Evolutionary conservation across 2,329 filamentous ascomycete genomes (phyloP).

Genomic region (Lachnellula hyalina): DNA sequence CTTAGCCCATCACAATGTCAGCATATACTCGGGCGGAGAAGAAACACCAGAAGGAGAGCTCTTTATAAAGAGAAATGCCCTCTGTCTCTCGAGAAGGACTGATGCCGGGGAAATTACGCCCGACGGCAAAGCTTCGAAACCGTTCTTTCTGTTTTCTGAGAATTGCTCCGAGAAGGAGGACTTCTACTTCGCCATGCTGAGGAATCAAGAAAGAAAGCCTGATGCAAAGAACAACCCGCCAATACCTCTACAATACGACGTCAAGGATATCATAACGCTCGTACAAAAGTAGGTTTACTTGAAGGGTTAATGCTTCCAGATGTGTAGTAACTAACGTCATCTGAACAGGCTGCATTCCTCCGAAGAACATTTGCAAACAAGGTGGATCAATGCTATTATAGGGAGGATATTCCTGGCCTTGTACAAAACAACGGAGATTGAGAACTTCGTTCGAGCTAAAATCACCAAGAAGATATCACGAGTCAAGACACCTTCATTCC

Average conservation of each 20-base stretch:
- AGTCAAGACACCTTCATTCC: slow-evolving; percentile 85
- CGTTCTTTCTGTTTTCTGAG: slow-evolving; percentile 92
- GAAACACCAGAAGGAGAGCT: slow-evolving; percentile 84
- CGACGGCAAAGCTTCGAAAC: slow-evolving; percentile 60
- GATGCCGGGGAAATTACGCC: slow-evolving; percentile 49
- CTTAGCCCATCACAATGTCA: slow-evolving; percentile 78
- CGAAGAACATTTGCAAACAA: slow-evolving; percentile 82
- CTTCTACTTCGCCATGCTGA: slow-evolving; percentile 89
- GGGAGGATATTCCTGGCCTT: slow-evolving; percentile 83
- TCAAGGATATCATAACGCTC: slow-evolving; percentile 80
- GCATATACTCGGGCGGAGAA: slow-evolving; percentile 75
- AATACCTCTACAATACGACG: slow-evolving; percentile 69
- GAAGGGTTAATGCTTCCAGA: not conserved
- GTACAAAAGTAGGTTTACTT: slow-evolving; percentile 51
- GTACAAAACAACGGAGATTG: slow-evolving; percentile 78
- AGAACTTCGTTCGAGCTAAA: slow-evolving; percentile 74
- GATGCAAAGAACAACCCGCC: slow-evolving; percentile 55
- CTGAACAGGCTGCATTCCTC: slow-evolving; percentile 71
- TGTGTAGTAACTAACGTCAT: not conserved
- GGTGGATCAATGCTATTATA: slow-evolving; percentile 90
- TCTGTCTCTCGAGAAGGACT: slow-evolving; percentile 67
- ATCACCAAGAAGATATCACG: slow-evolving; percentile 94
- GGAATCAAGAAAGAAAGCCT: slow-evolving; percentile 70
- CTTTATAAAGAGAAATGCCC: slow-evolving; percentile 90
- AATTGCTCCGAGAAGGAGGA: slow-evolving; percentile 97